These are phyloP conservation scores for Penstemon newberryi DNA, from an alignment of 257 asterid genomes.

Conservation along the genomic window DNA sequence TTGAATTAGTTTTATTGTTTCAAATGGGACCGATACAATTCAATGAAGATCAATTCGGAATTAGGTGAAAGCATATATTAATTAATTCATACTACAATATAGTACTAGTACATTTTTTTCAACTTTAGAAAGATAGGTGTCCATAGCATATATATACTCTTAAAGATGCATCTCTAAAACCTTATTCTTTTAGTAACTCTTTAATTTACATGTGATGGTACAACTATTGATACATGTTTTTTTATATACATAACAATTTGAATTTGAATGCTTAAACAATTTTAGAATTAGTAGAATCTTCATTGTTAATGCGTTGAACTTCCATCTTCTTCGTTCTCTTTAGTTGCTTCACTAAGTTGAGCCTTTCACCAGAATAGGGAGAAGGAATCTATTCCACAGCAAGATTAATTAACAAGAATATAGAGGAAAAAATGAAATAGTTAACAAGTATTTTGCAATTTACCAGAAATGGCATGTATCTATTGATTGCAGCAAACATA, in stretches of 20 bases:
- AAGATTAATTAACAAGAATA: slow-evolving; percentile 16
- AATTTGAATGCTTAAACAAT: slow-evolving; percentile 23
- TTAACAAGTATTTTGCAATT: neutral
- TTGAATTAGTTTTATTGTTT: too few species aligned
- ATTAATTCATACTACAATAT: too few species aligned
- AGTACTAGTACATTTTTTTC: too few species aligned
- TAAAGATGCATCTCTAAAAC: too few species aligned
- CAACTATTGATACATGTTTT: neutral
- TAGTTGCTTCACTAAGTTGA: slow-evolving; percentile 61
- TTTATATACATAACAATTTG: neutral
- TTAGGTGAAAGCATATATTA: too few species aligned
- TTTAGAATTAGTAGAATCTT: slow-evolving; percentile 29
- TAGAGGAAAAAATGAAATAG: neutral
- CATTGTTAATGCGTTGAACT: slow-evolving; percentile 31
- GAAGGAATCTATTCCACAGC: slow-evolving; percentile 67
- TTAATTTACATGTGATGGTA: too few species aligned
- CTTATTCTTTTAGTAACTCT: too few species aligned
- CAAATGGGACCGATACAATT: too few species aligned
- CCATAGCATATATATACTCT: too few species aligned
- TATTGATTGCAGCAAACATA: slow-evolving; percentile 76
- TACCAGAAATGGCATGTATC: slow-evolving; percentile 70
- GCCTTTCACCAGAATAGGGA: slow-evolving; percentile 66
- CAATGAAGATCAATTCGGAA: too few species aligned
- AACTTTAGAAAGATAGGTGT: too few species aligned
- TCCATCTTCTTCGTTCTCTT: slow-evolving; percentile 70